These are phyloP conservation scores for Erigeron canadensis DNA, from an alignment of 129 eudicot species.

Conservation along the genomic window DNA sequence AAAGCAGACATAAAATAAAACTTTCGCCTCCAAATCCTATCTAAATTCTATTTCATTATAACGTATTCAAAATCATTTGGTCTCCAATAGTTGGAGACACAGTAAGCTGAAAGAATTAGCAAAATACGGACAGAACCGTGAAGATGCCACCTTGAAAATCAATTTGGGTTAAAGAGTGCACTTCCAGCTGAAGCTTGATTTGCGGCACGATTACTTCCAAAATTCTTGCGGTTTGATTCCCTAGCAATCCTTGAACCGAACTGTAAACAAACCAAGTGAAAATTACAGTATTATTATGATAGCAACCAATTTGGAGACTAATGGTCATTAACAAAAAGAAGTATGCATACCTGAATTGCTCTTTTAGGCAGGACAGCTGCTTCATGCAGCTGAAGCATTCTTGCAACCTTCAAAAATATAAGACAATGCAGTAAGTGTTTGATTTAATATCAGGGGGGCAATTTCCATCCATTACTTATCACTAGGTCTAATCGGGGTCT, in stretches of 20 bases:
- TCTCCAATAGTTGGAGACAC: not conserved
- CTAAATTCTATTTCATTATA: too few relatives aligned
- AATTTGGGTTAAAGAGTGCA: conserved; percentile 40
- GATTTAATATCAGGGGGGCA: not conserved
- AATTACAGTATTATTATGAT: not conserved
- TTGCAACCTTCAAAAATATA: conserved; percentile 62
- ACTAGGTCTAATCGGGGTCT: too few relatives aligned
- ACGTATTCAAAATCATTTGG: not conserved
- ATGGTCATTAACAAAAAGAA: not conserved
- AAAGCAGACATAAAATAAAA: too few relatives aligned
- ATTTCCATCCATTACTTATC: not conserved
- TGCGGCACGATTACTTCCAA: conserved; percentile 98
- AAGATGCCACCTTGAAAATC: not conserved
- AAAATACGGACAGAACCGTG: not conserved
- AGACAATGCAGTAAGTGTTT: not conserved
- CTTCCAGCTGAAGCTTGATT: conserved; percentile 99
- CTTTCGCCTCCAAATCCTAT: too few relatives aligned
- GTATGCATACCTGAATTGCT: conserved; percentile 81
- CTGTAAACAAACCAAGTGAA: conserved; percentile 31
- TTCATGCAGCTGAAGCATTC: conserved; percentile 70
- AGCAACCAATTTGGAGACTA: not conserved
- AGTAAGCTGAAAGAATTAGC: not conserved
- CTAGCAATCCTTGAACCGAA: conserved; percentile 94
- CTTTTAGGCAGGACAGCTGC: conserved; percentile 92
- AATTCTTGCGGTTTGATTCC: conserved; percentile 84